A percentile compares a stretch with the other conserved stretches of the same genome.
Conservation (phyloP, 2,329 filamentous ascomycete species). For the Huntiella omanensis region DNA sequence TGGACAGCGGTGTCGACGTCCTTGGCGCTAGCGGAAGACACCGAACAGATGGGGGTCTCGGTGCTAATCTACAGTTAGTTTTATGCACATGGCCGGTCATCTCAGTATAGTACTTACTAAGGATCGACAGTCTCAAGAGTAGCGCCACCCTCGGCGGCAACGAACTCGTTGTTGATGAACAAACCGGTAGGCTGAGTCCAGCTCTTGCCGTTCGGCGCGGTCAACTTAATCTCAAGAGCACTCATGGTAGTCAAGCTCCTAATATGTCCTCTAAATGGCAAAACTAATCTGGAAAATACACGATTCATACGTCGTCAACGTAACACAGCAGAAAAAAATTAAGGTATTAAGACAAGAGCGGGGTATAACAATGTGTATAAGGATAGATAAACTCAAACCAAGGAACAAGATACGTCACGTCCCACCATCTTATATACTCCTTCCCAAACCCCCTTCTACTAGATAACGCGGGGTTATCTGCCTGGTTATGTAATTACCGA, state of each 20-base stretch:
- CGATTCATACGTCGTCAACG: too few species aligned
- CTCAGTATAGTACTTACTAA: slow-evolving; percentile 26
- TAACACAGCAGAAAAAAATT: too few species aligned
- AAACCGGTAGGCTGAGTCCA: slow-evolving; percentile 59
- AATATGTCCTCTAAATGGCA: too few species aligned
- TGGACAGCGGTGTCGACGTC: slow-evolving; percentile 54
- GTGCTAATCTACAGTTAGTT: slow-evolving; percentile 17
- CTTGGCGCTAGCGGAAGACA: slow-evolving; percentile 45
- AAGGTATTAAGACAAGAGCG: too few species aligned
- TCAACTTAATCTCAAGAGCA: slow-evolving; percentile 34
- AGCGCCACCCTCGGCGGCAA: slow-evolving; percentile 43
- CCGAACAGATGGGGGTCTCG: slow-evolving; percentile 50
- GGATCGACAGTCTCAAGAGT: slow-evolving; percentile 52
- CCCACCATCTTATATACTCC: too few species aligned
- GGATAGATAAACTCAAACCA: too few species aligned
- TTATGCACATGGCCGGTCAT: neutral
- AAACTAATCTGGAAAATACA: too few species aligned
- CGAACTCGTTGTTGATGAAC: slow-evolving; percentile 71
- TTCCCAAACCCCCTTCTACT: too few species aligned
- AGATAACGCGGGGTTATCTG: too few species aligned
- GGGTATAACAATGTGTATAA: too few species aligned
- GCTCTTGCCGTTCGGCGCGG: slow-evolving; percentile 54
- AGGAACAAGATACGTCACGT: too few species aligned
- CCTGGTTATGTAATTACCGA: too few species aligned
- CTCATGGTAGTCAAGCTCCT: neutral